phyloP scores from a whole-genome alignment of 2,329 filamentous ascomycete species.

The Conoideocrella luteorostrata region DNA sequence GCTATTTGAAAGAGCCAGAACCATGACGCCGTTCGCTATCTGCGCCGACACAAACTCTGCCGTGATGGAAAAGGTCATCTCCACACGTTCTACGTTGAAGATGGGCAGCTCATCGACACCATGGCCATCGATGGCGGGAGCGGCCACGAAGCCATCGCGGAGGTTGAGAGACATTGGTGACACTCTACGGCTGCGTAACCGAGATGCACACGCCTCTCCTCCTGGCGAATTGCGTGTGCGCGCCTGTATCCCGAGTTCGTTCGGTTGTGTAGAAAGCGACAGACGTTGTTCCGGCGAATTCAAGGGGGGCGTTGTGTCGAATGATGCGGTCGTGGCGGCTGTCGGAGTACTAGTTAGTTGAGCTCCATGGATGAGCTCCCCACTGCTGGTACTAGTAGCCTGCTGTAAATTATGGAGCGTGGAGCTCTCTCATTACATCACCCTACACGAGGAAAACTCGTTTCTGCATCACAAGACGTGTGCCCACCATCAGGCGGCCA shows the following conservation, averaged over 20 bases:
- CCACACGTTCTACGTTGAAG: constrained; percentile 88
- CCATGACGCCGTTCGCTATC: constrained; percentile 93
- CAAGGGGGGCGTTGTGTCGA: neutral
- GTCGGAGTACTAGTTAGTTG: no score
- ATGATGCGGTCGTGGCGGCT: neutral
- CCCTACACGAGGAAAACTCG: no score
- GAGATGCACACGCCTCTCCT: neutral
- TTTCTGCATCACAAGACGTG: neutral
- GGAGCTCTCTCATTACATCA: neutral
- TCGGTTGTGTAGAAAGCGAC: neutral
- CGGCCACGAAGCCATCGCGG: constrained; percentile 63
- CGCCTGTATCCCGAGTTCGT: neutral
- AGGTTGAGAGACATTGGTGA: constrained; percentile 31
- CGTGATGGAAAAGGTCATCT: constrained; percentile 89
- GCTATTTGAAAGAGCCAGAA: constrained; percentile 85
- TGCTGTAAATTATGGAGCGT: neutral
- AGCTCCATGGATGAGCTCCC: no score
- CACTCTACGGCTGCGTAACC: constrained; percentile 1
- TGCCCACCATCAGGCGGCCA: no score
- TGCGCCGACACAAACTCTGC: constrained; percentile 95
- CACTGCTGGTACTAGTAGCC: neutral
- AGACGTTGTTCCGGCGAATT: neutral
- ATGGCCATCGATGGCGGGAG: constrained; percentile 51
- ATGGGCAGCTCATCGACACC: constrained; percentile 67
- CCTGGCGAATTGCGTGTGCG: neutral